Conservation (phyloP, 805 yeast genomes). For the Sugiyamaella lignohabitans region DNA sequence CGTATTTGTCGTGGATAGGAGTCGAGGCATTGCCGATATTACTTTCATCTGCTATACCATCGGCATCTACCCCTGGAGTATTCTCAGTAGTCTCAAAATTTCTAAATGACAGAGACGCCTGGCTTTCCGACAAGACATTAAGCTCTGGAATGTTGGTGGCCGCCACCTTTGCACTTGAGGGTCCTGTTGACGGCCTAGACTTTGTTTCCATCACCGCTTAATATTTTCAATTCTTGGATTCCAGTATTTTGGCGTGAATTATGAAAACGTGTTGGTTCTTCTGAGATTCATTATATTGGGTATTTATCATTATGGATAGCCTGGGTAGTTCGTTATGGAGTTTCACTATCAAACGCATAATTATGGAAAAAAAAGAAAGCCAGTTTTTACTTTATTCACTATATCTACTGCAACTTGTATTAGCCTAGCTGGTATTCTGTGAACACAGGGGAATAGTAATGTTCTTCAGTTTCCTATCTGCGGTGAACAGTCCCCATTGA, state of each 20-base stretch:
- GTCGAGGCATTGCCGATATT: not conserved
- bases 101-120: not conserved
- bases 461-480: slow-evolving; percentile 40
- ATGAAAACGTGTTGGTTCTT: too few relatives aligned
- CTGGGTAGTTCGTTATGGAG: too few relatives aligned
- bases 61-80: not conserved
- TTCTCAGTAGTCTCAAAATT: not conserved
- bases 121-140: not conserved
- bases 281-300: too few relatives aligned
- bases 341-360: too few relatives aligned
- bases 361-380: too few relatives aligned
- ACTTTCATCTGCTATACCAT: not conserved
- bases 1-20: not conserved
- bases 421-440: not conserved
- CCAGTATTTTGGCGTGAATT: too few relatives aligned
- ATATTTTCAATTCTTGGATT: too few relatives aligned
- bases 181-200: too few relatives aligned
- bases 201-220: too few relatives aligned
- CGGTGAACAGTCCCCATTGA: slow-evolving; percentile 61
- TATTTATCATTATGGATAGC: too few relatives aligned
- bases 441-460: slow-evolving; percentile 38
- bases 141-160: not conserved
- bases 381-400: too few relatives aligned
- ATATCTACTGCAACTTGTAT: too few relatives aligned
- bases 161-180: not conserved